These are phyloP conservation scores for Pseudocercospora fijiensis DNA, from an alignment of 2,329 filamentous ascomycete genomes.

Conservation along the genomic window DNA sequence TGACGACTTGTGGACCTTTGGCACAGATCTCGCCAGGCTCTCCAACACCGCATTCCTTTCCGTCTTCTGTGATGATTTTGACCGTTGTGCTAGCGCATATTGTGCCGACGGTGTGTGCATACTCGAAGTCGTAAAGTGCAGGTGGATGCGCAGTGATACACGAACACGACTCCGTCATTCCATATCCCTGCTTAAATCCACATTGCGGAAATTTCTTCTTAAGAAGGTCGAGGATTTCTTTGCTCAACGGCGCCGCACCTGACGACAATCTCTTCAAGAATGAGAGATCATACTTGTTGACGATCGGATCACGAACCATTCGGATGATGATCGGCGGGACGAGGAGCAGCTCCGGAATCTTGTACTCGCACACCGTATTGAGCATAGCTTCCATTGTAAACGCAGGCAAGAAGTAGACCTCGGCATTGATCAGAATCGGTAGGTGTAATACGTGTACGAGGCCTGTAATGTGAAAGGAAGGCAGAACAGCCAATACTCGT, in stretches of 20 bases:
- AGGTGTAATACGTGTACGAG: slow-evolving; percentile 64
- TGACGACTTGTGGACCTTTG: slow-evolving; percentile 54
- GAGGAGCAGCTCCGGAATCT: slow-evolving; percentile 57
- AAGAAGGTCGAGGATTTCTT: slow-evolving; percentile 58
- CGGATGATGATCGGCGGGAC: slow-evolving; percentile 63
- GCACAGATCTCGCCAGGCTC: slow-evolving; percentile 58
- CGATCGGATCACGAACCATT: slow-evolving; percentile 57
- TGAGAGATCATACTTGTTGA: slow-evolving; percentile 57
- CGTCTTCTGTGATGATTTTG: slow-evolving; percentile 59
- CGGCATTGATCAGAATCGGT: slow-evolving; percentile 62
- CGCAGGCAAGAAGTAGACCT: slow-evolving; percentile 63
- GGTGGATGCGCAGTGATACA: slow-evolving; percentile 64
- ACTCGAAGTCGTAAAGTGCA: slow-evolving; percentile 56
- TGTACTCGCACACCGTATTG: slow-evolving; percentile 52
- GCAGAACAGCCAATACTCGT: slow-evolving; percentile 58
- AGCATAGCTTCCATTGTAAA: slow-evolving; percentile 65
- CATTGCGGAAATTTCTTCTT: slow-evolving; percentile 58
- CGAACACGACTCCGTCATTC: slow-evolving; percentile 66
- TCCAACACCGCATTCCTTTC: slow-evolving; percentile 53
- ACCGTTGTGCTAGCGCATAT: slow-evolving; percentile 60
- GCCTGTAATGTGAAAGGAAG: slow-evolving; percentile 64
- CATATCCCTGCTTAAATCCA: slow-evolving; percentile 61
- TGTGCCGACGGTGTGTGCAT: slow-evolving; percentile 57
- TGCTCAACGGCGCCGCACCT: slow-evolving; percentile 59
- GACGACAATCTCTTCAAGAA: slow-evolving; percentile 58